These are phyloP conservation scores for Tricholoma furcatifolium DNA, from an alignment of 768 basidiomycete genomes.

Conservation along the genomic window DNA sequence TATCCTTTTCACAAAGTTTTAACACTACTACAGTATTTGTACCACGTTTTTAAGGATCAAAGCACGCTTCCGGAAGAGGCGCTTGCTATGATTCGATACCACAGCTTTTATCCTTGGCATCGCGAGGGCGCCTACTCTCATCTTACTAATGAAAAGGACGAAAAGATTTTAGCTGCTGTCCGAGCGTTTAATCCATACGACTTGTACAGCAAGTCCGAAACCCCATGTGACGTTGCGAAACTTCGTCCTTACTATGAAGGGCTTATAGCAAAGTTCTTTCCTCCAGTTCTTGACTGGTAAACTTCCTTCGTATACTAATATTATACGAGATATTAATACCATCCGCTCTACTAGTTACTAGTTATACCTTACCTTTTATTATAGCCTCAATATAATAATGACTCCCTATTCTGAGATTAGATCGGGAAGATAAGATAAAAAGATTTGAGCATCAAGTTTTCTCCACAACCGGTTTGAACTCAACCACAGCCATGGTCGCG, in stretches of 20 bases:
- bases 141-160: slow-evolving; percentile 73
- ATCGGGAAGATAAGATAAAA: slow-evolving; percentile 8
- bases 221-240: slow-evolving; percentile 55
- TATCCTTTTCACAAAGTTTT: background rate
- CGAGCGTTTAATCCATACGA: slow-evolving; percentile 93
- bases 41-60: slow-evolving; percentile 81
- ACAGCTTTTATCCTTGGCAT: slow-evolving; percentile 97
- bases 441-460: background rate
- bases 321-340: background rate
- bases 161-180: slow-evolving; percentile 65
- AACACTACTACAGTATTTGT: slow-evolving; percentile 61
- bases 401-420: slow-evolving; percentile 1
- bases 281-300: slow-evolving; percentile 78
- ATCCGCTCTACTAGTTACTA: background rate
- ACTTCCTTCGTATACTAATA: background rate
- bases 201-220: slow-evolving; percentile 87
- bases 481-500: slow-evolving; percentile 17
- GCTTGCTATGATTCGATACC: slow-evolving; percentile 90
- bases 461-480: background rate
- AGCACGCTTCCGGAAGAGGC: slow-evolving; percentile 77
- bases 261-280: slow-evolving; percentile 86
- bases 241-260: slow-evolving; percentile 82
- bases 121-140: slow-evolving; percentile 83
- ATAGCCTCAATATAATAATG: background rate
- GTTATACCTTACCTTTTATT: background rate